These are phyloP conservation scores for Sporisorium sorghi DNA, from an alignment of 1,284 basidiomycete species.

Conservation along the genomic window DNA sequence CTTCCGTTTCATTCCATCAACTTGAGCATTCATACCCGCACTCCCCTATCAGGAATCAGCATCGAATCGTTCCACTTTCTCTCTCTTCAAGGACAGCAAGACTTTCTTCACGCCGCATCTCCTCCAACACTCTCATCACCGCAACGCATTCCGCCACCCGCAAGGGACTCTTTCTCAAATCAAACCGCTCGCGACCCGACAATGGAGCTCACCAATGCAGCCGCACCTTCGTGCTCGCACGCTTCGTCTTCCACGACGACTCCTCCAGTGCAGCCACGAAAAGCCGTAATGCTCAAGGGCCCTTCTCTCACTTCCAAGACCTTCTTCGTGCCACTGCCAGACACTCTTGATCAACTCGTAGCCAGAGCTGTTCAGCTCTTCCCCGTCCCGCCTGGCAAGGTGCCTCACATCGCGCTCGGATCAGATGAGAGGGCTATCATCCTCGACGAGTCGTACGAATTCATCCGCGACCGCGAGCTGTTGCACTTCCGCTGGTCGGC, in stretches of 20 bases:
- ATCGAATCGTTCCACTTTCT: no score
- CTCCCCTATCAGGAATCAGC: neutral
- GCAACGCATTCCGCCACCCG: neutral
- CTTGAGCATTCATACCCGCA: neutral
- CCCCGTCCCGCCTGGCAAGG: constrained; percentile 58
- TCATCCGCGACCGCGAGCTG: constrained; percentile 63
- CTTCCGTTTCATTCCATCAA: neutral
- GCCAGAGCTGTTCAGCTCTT: constrained; percentile 61
- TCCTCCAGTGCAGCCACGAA: constrained; percentile 19
- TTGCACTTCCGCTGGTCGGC: constrained; percentile 63
- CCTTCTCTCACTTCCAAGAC: constrained; percentile 61
- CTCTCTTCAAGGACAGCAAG: neutral
- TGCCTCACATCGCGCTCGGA: constrained; percentile 61
- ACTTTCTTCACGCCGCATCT: no score
- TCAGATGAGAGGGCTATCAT: constrained; percentile 58
- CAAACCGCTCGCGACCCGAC: neutral
- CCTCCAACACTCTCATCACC: neutral
- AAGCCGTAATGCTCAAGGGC: constrained; percentile 63
- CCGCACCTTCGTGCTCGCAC: constrained; percentile 1
- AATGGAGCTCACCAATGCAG: neutral
- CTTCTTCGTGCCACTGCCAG: constrained; percentile 61
- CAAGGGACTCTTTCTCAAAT: neutral
- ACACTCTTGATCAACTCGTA: constrained; percentile 54
- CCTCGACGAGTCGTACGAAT: constrained; percentile 61
- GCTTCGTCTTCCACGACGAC: constrained; percentile 16